Evolutionary conservation across 192 early-diverging fungal genomes (phyloP).

Genomic region (Coemansia sp.): DNA sequence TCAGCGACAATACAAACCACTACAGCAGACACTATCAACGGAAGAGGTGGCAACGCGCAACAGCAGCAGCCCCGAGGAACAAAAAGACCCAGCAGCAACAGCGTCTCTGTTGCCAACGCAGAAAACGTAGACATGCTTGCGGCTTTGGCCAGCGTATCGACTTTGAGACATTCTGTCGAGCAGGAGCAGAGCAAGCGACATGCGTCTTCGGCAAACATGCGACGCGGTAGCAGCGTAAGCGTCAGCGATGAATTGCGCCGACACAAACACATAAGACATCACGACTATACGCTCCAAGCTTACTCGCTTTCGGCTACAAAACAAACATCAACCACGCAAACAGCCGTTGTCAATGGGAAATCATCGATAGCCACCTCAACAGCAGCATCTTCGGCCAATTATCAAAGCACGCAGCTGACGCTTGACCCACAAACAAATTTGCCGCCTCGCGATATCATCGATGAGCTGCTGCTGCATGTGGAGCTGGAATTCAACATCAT

Average conservation of each 20-base stretch:
- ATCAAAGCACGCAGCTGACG: slow-evolving; percentile 10
- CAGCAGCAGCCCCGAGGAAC: no score
- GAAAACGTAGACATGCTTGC: slow-evolving; percentile 13
- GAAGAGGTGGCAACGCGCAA: no score
- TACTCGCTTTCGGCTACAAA: slow-evolving; percentile 8
- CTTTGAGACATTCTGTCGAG: slow-evolving; percentile 5
- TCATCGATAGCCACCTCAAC: neutral
- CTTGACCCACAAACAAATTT: slow-evolving; percentile 25
- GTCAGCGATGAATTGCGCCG: neutral
- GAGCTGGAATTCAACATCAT: slow-evolving; percentile 37
- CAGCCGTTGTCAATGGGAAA: neutral
- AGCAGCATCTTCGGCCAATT: neutral
- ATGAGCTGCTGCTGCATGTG: slow-evolving; percentile 33
- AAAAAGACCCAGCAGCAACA: slow-evolving; percentile 5
- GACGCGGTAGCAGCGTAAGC: neutral
- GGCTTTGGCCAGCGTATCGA: slow-evolving; percentile 29
- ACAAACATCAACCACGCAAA: neutral
- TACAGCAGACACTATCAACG: no score
- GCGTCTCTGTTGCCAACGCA: neutral
- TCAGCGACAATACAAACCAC: no score
- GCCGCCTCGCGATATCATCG: slow-evolving; percentile 34
- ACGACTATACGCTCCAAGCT: slow-evolving; percentile 9
- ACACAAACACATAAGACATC: neutral
- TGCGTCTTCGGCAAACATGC: neutral
- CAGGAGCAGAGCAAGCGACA: neutral